Base-by-base conservation (phyloP, 2,329 filamentous ascomycete species). In the Penicillium sp. region DNA sequence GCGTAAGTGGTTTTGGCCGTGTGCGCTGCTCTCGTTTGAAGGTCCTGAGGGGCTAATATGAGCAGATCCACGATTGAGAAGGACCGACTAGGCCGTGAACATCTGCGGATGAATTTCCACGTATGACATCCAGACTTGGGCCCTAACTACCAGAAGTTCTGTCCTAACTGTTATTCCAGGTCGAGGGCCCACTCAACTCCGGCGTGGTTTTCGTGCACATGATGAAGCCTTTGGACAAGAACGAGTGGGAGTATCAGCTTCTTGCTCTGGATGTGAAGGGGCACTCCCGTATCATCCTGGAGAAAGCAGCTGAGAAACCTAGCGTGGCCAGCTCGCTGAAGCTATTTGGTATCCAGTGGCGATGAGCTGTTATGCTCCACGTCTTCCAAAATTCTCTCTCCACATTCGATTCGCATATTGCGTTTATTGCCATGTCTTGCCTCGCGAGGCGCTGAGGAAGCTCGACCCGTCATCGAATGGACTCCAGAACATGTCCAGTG, bases 61-160 rank as follows among this genome's bases (percentile, higher is more conserved):
- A 25, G 2, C 63, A 90, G 88, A 4, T 89, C 89, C 0, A 86
- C 84, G 0, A 79, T 86, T 22, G 86, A 86, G 62, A 91, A 84
- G 6, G 93, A 97, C 71, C 79, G 83, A 11, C 83, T 86, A 62
- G 93, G 93, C 4, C 88, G 87, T 20, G 88, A 96, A 63, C 92
- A 97, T 74, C 75, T 97, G 63, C 79, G 86, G 63, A 92, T 97
- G 84, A 88, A 92, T 67, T 97, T 97, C 75, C 87, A 95, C 73
- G 89, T 90, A 78, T 68, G 86, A 74, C 43, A 7, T 15, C 8
- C 17, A 17, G 4, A 41, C 6, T 31, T 47, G 2, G 17, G 14
- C 25, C 35, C 11, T 4, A 15, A 6, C 22, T 47, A 11, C 5
- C 22, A 10, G 10, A 35, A 5, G 10, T 10, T 37, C 6, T 35